These are phyloP conservation scores for Trapa bicornis DNA, from an alignment of 345 rosid genomes.

Conservation along the genomic window DNA sequence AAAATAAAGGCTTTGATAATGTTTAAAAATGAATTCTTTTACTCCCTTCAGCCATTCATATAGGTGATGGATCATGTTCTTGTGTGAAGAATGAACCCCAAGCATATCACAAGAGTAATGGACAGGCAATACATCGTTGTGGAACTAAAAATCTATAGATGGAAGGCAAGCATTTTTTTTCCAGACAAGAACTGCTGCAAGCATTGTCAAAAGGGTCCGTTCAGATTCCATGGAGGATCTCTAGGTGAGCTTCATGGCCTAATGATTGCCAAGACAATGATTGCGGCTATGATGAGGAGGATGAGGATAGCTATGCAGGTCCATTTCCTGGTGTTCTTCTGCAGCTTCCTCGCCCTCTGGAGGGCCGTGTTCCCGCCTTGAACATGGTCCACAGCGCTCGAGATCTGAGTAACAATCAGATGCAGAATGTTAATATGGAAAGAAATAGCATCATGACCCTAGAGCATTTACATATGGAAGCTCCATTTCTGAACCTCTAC, in stretches of 20 bases:
- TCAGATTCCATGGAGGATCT: neutral
- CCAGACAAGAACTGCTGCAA: neutral
- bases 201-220: neutral
- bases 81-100: too few relatives aligned
- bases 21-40: too few relatives aligned
- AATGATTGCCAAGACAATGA: slow-evolving; percentile 47
- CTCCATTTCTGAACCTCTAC: too few relatives aligned
- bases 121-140: too few relatives aligned
- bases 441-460: too few relatives aligned
- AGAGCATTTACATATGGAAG: too few relatives aligned
- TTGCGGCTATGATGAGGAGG: slow-evolving; percentile 57
- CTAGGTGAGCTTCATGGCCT: slow-evolving; percentile 68
- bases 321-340: slow-evolving; percentile 82
- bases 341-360: slow-evolving; percentile 53
- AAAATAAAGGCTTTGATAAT: too few relatives aligned
- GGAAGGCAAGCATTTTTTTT: neutral
- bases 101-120: too few relatives aligned
- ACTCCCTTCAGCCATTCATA: too few relatives aligned
- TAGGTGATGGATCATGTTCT: too few relatives aligned
- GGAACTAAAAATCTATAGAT: neutral
- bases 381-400: slow-evolving; percentile 85
- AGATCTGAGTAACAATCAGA: slow-evolving; percentile 31
- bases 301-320: slow-evolving; percentile 77
- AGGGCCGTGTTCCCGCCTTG: slow-evolving; percentile 64
- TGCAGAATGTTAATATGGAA: too few relatives aligned